Evolutionary conservation across 2,329 filamentous ascomycete genomes (phyloP).

Genomic region (Elsinoe batatas): DNA sequence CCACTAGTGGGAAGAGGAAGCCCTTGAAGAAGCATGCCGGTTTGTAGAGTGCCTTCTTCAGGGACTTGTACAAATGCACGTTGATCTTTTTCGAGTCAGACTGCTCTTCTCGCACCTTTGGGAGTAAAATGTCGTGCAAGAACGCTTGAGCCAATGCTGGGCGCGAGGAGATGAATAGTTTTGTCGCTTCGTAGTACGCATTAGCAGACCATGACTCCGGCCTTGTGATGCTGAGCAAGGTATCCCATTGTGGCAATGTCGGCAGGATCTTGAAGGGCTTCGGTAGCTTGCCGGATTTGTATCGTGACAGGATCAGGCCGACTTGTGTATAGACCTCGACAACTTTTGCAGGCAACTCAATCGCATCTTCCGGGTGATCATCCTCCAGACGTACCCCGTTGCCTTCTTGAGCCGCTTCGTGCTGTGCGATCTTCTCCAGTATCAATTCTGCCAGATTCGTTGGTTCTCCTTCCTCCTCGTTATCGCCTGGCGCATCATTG

Average conservation of each 20-base stretch:
- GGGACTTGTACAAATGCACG: constrained; percentile 83
- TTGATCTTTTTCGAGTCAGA: constrained; percentile 91
- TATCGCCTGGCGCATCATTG: constrained; percentile 39
- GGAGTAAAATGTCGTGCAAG: constrained; percentile 75
- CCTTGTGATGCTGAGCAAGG: constrained; percentile 72
- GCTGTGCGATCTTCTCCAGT: constrained; percentile 82
- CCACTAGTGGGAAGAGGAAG: constrained; percentile 81
- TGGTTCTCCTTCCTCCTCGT: constrained; percentile 30
- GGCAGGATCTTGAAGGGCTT: constrained; percentile 98
- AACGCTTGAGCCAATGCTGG: constrained; percentile 73
- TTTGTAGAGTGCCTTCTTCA: constrained; percentile 90
- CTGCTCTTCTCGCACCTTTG: constrained; percentile 88
- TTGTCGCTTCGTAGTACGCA: constrained; percentile 77
- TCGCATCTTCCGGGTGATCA: constrained; percentile 62
- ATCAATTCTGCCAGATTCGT: constrained; percentile 90
- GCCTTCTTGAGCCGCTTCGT: constrained; percentile 58
- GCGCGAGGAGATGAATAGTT: constrained; percentile 81
- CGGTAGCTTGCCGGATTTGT: constrained; percentile 91
- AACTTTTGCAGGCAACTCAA: constrained; percentile 81
- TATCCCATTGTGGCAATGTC: constrained; percentile 84
- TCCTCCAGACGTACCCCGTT: constrained; percentile 40
- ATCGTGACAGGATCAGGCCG: constrained; percentile 77
- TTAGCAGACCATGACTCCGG: constrained; percentile 72
- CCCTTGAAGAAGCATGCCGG: constrained; percentile 96
- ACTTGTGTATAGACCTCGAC: constrained; percentile 92